Evolutionary conservation across 441 rosid species (phyloP).

Genomic region (Pelargonium hybrid): DNA sequence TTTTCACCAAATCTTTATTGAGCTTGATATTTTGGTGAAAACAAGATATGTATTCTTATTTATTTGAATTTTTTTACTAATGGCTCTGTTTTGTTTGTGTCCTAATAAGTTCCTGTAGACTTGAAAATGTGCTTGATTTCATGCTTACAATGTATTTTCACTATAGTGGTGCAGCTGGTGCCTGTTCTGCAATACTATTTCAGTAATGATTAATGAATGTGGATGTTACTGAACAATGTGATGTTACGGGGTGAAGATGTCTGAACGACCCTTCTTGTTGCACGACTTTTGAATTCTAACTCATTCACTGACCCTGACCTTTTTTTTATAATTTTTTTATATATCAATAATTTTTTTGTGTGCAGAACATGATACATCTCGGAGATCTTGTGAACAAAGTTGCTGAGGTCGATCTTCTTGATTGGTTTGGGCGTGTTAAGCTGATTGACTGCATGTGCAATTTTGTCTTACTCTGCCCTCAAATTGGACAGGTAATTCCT

Average conservation of each 20-base stretch:
- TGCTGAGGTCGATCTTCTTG: slow-evolving; percentile 69
- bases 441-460: slow-evolving; percentile 68
- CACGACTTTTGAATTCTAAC: not conserved
- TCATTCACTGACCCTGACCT: not conserved
- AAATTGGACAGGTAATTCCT: slow-evolving; percentile 69
- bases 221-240: no score
- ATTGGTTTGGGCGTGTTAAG: slow-evolving; percentile 80
- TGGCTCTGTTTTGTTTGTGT: not conserved
- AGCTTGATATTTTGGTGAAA: slow-evolving; percentile 1
- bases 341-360: slow-evolving; percentile 6
- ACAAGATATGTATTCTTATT: not conserved
- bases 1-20: not conserved
- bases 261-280: not conserved
- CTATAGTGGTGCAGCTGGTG: not conserved
- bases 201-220: not conserved
- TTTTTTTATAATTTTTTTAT: no score
- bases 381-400: slow-evolving; percentile 56
- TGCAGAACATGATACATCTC: slow-evolving; percentile 54
- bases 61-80: no score
- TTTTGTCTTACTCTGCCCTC: slow-evolving; percentile 62
- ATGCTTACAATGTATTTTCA: not conserved
- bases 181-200: not conserved
- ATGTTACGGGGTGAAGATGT: not conserved
- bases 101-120: not conserved
- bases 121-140: not conserved